Base-by-base conservation (phyloP, 164 flowering plant genomes). In the Sextonia rubra region DNA sequence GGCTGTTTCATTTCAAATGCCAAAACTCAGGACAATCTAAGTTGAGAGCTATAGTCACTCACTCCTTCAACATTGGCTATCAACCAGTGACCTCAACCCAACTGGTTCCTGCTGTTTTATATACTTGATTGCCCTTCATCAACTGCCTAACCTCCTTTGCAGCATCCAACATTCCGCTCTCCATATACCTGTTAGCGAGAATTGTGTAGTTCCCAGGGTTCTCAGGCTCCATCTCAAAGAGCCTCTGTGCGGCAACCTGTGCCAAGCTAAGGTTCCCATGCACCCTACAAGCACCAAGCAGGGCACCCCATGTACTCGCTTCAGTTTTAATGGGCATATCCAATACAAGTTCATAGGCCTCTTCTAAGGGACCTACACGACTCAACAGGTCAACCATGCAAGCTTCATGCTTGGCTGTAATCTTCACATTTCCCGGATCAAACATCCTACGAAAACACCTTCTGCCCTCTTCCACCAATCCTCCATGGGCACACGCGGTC, bases 301-400 rank as follows among this genome's bases (percentile, higher is more conserved):
- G 30, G 9, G 75, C 72, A 2, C 75, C 75, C 75, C 75, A 76
- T 67, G 68, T 62, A 29, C 75, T 68, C 9, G 73, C 66, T 4
- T 48, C 61, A 25, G 76, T 47, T 58, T 49, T 64, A 3, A 73
- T 69, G 37, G 69, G 66, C 76, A 77, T 77, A 24, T 15, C 67
- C 66, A n/a, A 32, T 6, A 77, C 64, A 18, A 77, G 69, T 1
- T 47, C 66, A 44, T 63, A 68, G n/a, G 79, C 79, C 69, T 77
- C 79, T 25, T 56, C 73, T n/a, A 77, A 26, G 44, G 25, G 47
- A 2, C 75, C 75, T 4, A 60, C 79, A 23, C 79, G 76, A 26
- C 75, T 72, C 12, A 77, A 55, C 24, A 77, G 55, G 60, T 77
- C 79, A 27, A 69, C 79, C 79, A 76, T 72, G 64, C 79, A 72